Conservation (phyloP, 352 stramenopile species). For the Globisporangium abappressorium region DNA sequence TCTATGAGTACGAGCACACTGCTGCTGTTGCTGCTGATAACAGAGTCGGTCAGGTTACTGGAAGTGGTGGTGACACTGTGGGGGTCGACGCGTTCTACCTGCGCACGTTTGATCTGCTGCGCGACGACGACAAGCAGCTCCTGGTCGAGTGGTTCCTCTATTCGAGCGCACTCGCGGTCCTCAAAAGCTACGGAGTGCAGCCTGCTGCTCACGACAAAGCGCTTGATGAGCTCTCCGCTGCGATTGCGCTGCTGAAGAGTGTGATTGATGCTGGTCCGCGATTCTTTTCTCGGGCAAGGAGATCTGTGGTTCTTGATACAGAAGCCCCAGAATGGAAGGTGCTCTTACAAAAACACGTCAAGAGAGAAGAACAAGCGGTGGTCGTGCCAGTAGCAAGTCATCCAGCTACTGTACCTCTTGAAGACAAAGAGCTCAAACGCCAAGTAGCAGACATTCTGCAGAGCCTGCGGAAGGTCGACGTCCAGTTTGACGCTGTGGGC, state of each 20-base stretch:
- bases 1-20: slow-evolving; percentile 27
- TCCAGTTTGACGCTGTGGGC: slow-evolving; percentile 40
- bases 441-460: slow-evolving; percentile 20
- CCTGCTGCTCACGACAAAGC: neutral
- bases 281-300: slow-evolving; percentile 13
- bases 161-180: slow-evolving; percentile 33
- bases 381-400: neutral
- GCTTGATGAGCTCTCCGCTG: neutral
- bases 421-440: neutral
- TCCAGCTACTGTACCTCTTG: neutral
- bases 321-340: slow-evolving; percentile 4
- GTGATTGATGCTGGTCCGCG: neutral
- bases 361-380: neutral
- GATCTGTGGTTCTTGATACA: neutral
- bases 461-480: slow-evolving; percentile 28
- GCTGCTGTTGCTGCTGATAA: neutral
- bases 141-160: slow-evolving; percentile 52
- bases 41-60: neutral
- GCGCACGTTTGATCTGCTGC: slow-evolving; percentile 41
- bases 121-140: slow-evolving; percentile 8
- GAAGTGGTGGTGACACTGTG: neutral
- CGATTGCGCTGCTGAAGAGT: slow-evolving; percentile 5
- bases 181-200: slow-evolving; percentile 26
- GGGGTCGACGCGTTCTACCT: slow-evolving; percentile 48
- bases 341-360: neutral